Base-by-base conservation (phyloP, 352 stramenopile genomes). In the Vaucheria bursata region DNA sequence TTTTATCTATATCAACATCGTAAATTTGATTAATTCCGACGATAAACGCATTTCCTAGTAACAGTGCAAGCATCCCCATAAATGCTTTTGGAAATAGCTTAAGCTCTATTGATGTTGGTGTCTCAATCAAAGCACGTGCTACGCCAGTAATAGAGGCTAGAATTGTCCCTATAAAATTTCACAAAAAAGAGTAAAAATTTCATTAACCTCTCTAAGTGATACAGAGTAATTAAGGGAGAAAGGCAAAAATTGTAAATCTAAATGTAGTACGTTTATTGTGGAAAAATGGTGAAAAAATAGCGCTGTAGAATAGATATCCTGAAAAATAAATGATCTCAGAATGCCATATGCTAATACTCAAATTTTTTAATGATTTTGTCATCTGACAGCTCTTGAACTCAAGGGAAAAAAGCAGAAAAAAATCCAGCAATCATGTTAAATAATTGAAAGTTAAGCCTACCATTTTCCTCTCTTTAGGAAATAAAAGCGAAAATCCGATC, bases 1-100 rank as follows among this genome's bases (percentile, higher is more conserved):
- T 83, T 75, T 85, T 84, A 68, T 86, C 82, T 35, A 86, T 85
- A 7, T 86, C 71, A 0, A 86, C 85, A 79, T 94, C 89, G 76
- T 89, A 94, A 73, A 94, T 92, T 75, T 94, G 89, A 85, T 94
- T 94, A 67, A 94, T 94, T 35, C 89, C 89, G 8, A 94, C 89
- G 85, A 94, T 94, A 64, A 91, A 93, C 0, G 87, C 88, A 86
- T 94, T 94, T 59, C 89, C 89, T 36, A 90, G 77, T 0, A 94
- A 79, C 35, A 94, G 77, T 32, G 89, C 87, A 18, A 91, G 31
- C 85, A 93, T 88, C 18, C 89, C 89, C 59, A 91, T 79, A 8
- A 88, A 53, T 2, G 89, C 89, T 70, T 87, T 77, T 0, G 88
- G 88, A 4, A 94, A 52, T 79, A 94, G 86, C 6, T 64, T 25